These are phyloP conservation scores for Kingdonia uniflora DNA, from an alignment of 164 flowering plant genomes.

Conservation along the genomic window DNA sequence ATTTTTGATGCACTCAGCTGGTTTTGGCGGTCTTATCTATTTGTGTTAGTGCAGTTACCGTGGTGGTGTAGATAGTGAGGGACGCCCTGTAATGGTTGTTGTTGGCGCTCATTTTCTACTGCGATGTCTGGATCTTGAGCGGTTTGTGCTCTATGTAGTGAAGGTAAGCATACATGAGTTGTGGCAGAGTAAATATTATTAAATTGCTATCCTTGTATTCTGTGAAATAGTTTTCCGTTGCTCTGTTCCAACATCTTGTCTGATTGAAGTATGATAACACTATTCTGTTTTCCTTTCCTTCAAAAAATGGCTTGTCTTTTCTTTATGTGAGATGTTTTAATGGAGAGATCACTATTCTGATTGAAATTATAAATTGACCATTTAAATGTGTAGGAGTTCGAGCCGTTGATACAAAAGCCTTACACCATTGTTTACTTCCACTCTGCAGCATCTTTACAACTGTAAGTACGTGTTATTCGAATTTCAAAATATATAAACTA, in stretches of 20 bases:
- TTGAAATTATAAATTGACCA: too few relatives aligned
- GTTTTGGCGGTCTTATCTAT: background rate
- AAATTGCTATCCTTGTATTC: too few relatives aligned
- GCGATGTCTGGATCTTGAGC: slow-evolving; percentile 98
- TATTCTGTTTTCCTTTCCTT: too few relatives aligned
- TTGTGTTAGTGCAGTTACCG: slow-evolving; percentile 52
- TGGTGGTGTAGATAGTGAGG: slow-evolving; percentile 97
- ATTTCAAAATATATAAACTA: too few relatives aligned
- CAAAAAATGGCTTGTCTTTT: too few relatives aligned
- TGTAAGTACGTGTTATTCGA: too few relatives aligned
- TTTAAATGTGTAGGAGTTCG: slow-evolving; percentile 85
- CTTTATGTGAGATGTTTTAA: too few relatives aligned
- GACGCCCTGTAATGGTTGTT: slow-evolving; percentile 97
- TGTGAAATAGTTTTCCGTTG: too few relatives aligned
- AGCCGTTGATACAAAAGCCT: slow-evolving; percentile 95
- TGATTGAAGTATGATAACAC: too few relatives aligned
- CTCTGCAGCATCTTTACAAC: slow-evolving; percentile 89
- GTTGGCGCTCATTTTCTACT: slow-evolving; percentile 98
- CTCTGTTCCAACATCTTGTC: too few relatives aligned
- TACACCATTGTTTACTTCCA: slow-evolving; percentile 90
- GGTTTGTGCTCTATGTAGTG: slow-evolving; percentile 76
- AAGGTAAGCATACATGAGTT: slow-evolving; percentile 38
- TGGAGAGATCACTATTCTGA: too few relatives aligned
- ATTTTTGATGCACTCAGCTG: background rate
- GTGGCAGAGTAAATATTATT: too few relatives aligned